Percentiles rank a stretch among this genome's conserved stretches.
These are phyloP conservation scores for Articulospora tetracladia DNA, from an alignment of 495 filamentous ascomycete species.

Conservation along the genomic window DNA sequence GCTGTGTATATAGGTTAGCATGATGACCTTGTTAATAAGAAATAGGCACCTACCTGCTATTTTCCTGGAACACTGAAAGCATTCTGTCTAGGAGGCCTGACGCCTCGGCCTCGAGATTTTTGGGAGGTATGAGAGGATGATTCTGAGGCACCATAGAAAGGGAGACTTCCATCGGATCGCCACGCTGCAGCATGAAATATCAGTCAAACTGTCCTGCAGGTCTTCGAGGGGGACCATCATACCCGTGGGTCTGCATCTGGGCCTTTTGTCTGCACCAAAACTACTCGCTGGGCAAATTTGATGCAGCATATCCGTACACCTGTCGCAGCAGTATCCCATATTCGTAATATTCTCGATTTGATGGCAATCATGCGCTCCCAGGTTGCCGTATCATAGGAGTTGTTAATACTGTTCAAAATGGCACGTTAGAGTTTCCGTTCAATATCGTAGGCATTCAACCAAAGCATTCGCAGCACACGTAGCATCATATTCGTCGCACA, in stretches of 20 bases:
- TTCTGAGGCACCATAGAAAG: slow-evolving; percentile 78
- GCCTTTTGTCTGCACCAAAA: slow-evolving; percentile 86
- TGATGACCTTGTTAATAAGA: not conserved
- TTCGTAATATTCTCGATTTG: slow-evolving; percentile 79
- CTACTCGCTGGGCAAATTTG: slow-evolving; percentile 92
- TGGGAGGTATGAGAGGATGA: slow-evolving; percentile 71
- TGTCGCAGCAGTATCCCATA: slow-evolving; percentile 79
- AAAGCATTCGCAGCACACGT: not conserved
- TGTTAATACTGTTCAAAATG: slow-evolving; percentile 62
- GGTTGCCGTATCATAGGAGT: slow-evolving; percentile 67
- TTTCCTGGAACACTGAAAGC: slow-evolving; percentile 81
- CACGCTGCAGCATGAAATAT: slow-evolving; percentile 47
- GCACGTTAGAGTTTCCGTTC: slow-evolving; percentile 18
- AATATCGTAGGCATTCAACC: not conserved
- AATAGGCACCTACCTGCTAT: slow-evolving; percentile 57
- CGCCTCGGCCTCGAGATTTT: slow-evolving; percentile 84
- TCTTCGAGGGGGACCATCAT: slow-evolving; percentile 27
- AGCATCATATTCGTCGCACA: not conserved
- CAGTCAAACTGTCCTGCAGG: slow-evolving; percentile 12
- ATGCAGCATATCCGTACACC: slow-evolving; percentile 88
- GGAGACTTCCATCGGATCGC: slow-evolving; percentile 84
- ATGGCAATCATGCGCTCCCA: slow-evolving; percentile 89
- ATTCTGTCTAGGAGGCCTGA: slow-evolving; percentile 86
- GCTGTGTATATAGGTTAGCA: slow-evolving; percentile 39
- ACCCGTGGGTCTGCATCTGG: slow-evolving; percentile 81